These are phyloP conservation scores for Penicillium sp. DNA, from an alignment of 2,329 filamentous ascomycete species.

Conservation along the genomic window DNA sequence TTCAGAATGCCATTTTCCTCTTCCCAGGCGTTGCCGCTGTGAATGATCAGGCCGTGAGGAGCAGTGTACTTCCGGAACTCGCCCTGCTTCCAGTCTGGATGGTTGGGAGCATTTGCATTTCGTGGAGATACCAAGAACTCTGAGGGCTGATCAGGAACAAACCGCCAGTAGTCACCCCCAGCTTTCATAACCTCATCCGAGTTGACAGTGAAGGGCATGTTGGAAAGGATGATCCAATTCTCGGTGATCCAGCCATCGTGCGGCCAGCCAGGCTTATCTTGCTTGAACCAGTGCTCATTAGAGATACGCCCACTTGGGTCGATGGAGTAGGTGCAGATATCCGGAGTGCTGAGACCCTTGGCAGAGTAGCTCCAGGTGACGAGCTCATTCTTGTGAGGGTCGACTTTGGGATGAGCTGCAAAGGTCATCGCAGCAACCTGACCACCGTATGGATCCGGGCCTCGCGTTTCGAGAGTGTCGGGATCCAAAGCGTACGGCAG, in stretches of 20 bases:
- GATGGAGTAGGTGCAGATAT: conserved; percentile 26
- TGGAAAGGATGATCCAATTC: conserved; percentile 36
- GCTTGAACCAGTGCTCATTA: conserved; percentile 43
- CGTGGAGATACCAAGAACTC: neutral
- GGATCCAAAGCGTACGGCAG: neutral
- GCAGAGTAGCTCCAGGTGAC: conserved; percentile 48
- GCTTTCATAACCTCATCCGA: conserved; percentile 25
- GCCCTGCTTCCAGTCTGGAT: neutral
- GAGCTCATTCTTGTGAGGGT: conserved; percentile 47
- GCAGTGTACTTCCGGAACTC: neutral
- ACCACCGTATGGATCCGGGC: neutral
- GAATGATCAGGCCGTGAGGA: neutral
- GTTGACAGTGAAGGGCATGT: conserved; percentile 3
- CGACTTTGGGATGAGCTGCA: conserved; percentile 45
- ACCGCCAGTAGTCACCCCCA: neutral
- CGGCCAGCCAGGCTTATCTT: conserved; percentile 21
- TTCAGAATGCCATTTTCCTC: neutral
- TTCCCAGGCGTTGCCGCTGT: neutral
- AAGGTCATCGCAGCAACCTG: neutral
- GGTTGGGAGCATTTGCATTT: neutral
- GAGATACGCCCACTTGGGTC: conserved; percentile 41
- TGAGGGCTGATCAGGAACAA: neutral
- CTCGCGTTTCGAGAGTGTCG: neutral
- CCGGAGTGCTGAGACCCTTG: conserved; percentile 46
- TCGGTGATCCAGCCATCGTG: conserved; percentile 43